Conservation (phyloP, 1,284 basidiomycete species). For the Gymnopus androsaceus region DNA sequence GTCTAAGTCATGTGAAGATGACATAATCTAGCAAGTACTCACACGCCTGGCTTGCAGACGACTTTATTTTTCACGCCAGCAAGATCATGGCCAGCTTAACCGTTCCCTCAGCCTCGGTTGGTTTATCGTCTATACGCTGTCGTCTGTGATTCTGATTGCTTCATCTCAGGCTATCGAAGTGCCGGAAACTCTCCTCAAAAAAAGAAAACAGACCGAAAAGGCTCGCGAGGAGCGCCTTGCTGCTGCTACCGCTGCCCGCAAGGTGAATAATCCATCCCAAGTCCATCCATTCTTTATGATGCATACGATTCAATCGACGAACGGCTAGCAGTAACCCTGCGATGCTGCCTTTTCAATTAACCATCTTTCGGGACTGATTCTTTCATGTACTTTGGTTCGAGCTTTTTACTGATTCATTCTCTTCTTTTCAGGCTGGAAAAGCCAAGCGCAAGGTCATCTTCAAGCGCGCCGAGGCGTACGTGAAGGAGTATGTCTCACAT, state of each 20-base stretch:
- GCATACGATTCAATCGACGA: conserved; percentile 72
- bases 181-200: conserved; percentile 99
- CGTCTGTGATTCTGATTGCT: conserved; percentile 18
- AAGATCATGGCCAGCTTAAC: conserved; percentile 41
- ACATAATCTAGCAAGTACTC: too few relatives aligned
- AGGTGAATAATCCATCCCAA: conserved; percentile 62
- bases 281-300: conserved; percentile 59
- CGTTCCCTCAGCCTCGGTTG: conserved; percentile 72
- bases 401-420: conserved; percentile 19
- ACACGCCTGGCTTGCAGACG: too few relatives aligned
- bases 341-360: conserved; percentile 80
- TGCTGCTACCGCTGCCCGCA: conserved; percentile 85
- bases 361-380: conserved; percentile 97
- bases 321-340: conserved; percentile 69
- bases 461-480: conserved; percentile 98
- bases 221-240: conserved; percentile 93
- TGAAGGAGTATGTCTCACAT: conserved; percentile 92
- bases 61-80: too few relatives aligned
- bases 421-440: conserved; percentile 68
- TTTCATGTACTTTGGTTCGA: conserved; percentile 13
- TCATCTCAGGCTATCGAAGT: conserved; percentile 80
- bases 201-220: conserved; percentile 98
- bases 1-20: too few relatives aligned
- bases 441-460: conserved; percentile 97
- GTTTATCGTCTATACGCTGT: conserved; percentile 32